Evolutionary conservation across 495 filamentous ascomycete genomes (phyloP), one percentile per base, ranked within the genome.

Genomic region (Tetracladium setigerum): DNA sequence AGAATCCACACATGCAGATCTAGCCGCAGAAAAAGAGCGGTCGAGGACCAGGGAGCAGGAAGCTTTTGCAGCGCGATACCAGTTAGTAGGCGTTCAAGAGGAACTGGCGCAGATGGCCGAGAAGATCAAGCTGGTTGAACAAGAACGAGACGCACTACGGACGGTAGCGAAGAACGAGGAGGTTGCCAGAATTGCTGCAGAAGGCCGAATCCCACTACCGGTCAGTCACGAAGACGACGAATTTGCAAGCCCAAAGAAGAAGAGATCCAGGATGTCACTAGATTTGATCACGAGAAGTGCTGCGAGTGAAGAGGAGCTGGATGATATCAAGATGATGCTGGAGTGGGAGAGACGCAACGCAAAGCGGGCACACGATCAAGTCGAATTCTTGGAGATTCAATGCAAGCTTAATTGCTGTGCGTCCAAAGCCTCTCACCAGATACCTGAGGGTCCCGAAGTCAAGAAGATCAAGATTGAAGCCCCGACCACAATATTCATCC

Each of bases 311-410:
- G 69, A 75, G 18, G 65, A 77, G 41, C 62, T 85, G 31, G 78
- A 81, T 6, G 70, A 79, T 16, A 55, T 90, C 11, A 70, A 69
- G 22, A 71, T 76, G n/a, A 71, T 81, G 11, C 74, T 88, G 36
- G 62, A 77, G 34, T 73, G 68, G 59, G 86, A 92, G 67, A 79
- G 71, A 58, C 76, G 76, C 44, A 67, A 79, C 36, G 76, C 86
- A 38, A 66, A 75, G 30, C 71, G 82, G 13, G 83, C 86, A 0
- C 74, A 89, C 47, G 83, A 86, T 12, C 78, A 82, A 54, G 67
- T 90, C 19, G 75, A 89, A n/a, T 95, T 89, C 60, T 67, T 95
- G 69, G 78, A 85, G 54, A 74, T 84, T 50, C 87, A 95, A 60
- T 94, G 89, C 62, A 74, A 80, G 38, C 79, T 91, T 47, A 74